phyloP scores from a whole-genome alignment of 495 filamentous ascomycete genomes.

The Recurvomyces mirabilis region DNA sequence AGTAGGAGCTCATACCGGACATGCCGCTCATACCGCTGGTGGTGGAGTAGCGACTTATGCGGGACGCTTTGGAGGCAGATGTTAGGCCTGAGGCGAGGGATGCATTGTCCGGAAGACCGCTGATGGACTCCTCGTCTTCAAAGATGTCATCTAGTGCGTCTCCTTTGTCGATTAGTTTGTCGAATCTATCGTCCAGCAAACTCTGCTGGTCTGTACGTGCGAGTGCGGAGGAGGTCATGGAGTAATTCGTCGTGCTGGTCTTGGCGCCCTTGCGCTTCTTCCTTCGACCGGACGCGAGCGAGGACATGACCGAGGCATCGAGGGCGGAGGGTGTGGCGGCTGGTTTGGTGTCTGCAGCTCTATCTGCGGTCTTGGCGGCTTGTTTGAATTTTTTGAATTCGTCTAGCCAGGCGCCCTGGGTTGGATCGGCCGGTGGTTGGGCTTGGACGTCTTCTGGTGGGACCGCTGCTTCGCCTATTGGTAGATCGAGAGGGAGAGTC shows the following conservation, averaged over 20 bases:
- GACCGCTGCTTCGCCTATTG: conserved; percentile 4
- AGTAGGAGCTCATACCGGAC: conserved; percentile 26
- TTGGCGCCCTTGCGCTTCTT: conserved; percentile 90
- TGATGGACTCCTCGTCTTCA: conserved; percentile 42
- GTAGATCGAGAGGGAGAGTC: conserved; percentile 5
- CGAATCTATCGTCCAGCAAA: conserved; percentile 80
- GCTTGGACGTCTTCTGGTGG: conserved; percentile 22
- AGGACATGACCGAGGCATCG: conserved; percentile 66
- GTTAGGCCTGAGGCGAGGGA: conserved; percentile 46
- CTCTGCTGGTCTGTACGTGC: conserved; percentile 80
- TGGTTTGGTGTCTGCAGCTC: conserved; percentile 31
- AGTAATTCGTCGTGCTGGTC: conserved; percentile 81
- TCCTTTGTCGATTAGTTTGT: conserved; percentile 65
- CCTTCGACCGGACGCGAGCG: conserved; percentile 44
- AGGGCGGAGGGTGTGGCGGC: conserved; percentile 43
- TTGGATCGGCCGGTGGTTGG: conserved; percentile 28
- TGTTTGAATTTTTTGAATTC: conserved; percentile 88
- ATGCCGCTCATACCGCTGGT: conserved; percentile 35
- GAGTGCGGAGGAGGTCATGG: conserved; percentile 90
- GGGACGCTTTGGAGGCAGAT: conserved; percentile 33
- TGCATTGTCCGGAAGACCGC: conserved; percentile 41
- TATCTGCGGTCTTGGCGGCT: conserved; percentile 31
- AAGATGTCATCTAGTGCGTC: conserved; percentile 57
- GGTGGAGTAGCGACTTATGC: conserved; percentile 26
- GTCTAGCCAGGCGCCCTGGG: conserved; percentile 63